Conservation (phyloP, 2,329 filamentous ascomycete species). For the Celoporthe dispersa region DNA sequence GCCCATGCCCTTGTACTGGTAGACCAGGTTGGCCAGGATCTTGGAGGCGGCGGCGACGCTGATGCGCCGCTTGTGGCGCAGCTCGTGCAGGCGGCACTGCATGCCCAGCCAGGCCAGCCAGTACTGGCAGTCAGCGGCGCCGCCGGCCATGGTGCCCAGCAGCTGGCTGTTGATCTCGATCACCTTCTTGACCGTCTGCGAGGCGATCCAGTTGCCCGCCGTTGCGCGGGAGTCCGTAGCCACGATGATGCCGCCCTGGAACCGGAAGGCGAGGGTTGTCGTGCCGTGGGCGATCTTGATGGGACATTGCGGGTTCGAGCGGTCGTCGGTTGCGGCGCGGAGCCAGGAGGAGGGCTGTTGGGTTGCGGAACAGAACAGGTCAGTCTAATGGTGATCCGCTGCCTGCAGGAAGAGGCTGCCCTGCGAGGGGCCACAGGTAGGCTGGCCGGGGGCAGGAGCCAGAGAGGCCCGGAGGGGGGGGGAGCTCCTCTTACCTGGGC, state of each 20-base stretch:
- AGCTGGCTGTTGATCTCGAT: slow-evolving; percentile 97
- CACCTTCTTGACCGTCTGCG: slow-evolving; percentile 99
- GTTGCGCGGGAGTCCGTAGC: slow-evolving; percentile 97
- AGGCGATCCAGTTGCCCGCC: slow-evolving; percentile 98
- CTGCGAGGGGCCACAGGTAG: background rate
- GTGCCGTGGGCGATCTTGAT: slow-evolving; percentile 99
- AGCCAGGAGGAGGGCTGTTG: slow-evolving; percentile 87
- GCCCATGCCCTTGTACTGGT: slow-evolving; percentile 98
- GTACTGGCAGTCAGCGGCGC: slow-evolving; percentile 99
- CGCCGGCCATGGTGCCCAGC: slow-evolving; percentile 96
- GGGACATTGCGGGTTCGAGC: slow-evolving; percentile 92
- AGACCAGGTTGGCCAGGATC: slow-evolving; percentile 97
- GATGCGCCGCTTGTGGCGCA: slow-evolving; percentile 98
- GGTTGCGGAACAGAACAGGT: background rate
- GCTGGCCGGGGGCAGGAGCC: background rate
- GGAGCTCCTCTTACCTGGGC: slow-evolving; percentile 69
- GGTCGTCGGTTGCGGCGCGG: slow-evolving; percentile 95
- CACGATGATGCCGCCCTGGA: slow-evolving; percentile 97
- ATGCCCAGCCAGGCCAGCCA: slow-evolving; percentile 99
- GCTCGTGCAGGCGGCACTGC: slow-evolving; percentile 98
- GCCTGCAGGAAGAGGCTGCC: slow-evolving; percentile 18
- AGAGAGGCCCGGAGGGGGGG: background rate
- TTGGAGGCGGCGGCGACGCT: slow-evolving; percentile 96
- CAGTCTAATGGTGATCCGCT: slow-evolving; percentile 15
- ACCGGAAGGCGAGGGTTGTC: slow-evolving; percentile 96